Evolutionary conservation across 1,284 basidiomycete genomes (phyloP).

Genomic region (Ganoderma resinaceum): DNA sequence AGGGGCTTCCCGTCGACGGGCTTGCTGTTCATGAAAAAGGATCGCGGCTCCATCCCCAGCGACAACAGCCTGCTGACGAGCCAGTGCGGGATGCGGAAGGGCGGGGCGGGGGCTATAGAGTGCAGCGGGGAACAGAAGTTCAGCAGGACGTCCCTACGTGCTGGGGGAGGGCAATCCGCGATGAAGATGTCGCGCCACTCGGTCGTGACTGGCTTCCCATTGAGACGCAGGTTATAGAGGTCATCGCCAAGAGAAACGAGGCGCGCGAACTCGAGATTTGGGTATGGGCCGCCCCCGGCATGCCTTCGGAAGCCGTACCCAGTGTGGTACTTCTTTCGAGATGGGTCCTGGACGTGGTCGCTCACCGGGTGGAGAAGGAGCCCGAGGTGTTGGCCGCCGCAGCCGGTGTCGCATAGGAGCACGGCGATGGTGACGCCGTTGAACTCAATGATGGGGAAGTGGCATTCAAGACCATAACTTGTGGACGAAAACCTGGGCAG

Average conservation of each 20-base stretch:
- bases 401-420: slow-evolving; percentile 1
- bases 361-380: slow-evolving; percentile 11
- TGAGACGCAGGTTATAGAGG: slow-evolving; percentile 1
- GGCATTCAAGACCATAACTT: slow-evolving; percentile 7
- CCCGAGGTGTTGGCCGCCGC: background rate
- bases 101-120: slow-evolving; percentile 1
- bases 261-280: background rate
- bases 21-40: background rate
- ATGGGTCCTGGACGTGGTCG: background rate
- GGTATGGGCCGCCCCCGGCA: background rate
- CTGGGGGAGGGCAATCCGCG: background rate
- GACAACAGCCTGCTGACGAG: background rate
- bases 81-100: background rate
- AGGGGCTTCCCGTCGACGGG: background rate
- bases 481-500: background rate
- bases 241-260: slow-evolving; percentile 6
- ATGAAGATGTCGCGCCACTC: slow-evolving; percentile 16
- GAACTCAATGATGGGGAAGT: slow-evolving; percentile 8
- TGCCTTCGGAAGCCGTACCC: background rate
- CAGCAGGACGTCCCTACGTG: background rate
- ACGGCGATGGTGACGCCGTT: slow-evolving; percentile 6
- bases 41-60: background rate
- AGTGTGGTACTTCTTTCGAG: background rate
- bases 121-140: background rate
- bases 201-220: slow-evolving; percentile 6